Evolutionary conservation across 768 basidiomycete genomes (phyloP).

Genomic region (Suillus decipiens): DNA sequence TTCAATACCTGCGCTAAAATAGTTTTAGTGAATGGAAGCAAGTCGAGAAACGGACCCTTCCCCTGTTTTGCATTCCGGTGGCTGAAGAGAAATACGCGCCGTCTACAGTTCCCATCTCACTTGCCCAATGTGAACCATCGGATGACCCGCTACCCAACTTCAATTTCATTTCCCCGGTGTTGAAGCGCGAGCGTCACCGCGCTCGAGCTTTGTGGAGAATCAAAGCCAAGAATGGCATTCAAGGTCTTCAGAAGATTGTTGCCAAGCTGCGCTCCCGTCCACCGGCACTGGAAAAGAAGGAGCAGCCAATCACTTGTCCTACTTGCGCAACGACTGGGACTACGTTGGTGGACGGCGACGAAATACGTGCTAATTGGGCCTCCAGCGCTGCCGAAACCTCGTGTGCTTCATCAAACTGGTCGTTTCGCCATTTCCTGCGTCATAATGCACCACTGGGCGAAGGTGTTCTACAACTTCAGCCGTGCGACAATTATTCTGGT

Average conservation of each 20-base stretch:
- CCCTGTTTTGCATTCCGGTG: background rate
- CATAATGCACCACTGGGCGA: background rate
- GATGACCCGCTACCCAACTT: conserved; percentile 14
- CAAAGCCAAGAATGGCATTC: conserved; percentile 3
- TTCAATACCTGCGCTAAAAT: background rate
- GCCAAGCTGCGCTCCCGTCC: background rate
- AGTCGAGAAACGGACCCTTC: conserved; percentile 7
- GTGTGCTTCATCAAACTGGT: background rate
- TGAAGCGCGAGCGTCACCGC: conserved; percentile 2
- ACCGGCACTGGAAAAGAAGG: background rate
- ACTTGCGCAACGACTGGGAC: background rate
- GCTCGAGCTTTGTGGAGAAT: background rate
- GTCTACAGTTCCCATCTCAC: background rate
- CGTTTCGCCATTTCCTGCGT: background rate
- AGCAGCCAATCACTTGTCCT: background rate
- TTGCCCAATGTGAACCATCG: conserved; percentile 3
- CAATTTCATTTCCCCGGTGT: conserved; percentile 4
- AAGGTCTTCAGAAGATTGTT: background rate
- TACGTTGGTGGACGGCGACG: conserved; percentile 1
- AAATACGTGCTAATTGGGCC: background rate
- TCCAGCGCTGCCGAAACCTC: background rate
- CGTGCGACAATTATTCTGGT: background rate
- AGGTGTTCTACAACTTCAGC: background rate
- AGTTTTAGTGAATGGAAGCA: conserved; percentile 11
- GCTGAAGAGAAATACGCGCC: background rate